Conservation (phyloP, 1,284 basidiomycete species). For the Schizophyllum amplum region DNA sequence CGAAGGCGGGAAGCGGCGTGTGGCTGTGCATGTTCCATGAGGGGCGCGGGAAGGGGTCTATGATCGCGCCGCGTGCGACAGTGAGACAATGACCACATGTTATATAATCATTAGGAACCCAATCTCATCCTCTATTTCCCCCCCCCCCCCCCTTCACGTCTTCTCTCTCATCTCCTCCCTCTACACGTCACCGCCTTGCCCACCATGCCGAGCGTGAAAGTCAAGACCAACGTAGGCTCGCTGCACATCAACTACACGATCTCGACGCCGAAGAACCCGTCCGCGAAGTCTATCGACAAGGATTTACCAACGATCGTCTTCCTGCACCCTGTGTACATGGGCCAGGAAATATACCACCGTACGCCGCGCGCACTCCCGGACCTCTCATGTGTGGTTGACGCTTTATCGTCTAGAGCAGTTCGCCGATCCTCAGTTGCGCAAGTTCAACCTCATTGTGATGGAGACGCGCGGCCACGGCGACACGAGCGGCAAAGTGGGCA, state of each 20-base stretch:
- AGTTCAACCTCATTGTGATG: constrained; percentile 28
- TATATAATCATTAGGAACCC: not conserved
- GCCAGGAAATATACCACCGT: constrained; percentile 27
- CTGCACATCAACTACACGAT: constrained; percentile 28
- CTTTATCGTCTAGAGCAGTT: constrained; percentile 22
- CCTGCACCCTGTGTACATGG: constrained; percentile 26
- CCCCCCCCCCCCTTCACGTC: not conserved
- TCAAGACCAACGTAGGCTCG: constrained; percentile 22
- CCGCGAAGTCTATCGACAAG: constrained; percentile 21
- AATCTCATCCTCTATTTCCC: not conserved
- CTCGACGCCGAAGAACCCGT: constrained; percentile 25
- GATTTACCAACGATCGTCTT: constrained; percentile 28
- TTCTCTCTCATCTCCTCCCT: not conserved
- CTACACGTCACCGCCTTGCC: not conserved
- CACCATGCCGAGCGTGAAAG: constrained; percentile 25
- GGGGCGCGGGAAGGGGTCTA: not conserved
- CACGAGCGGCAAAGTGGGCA: constrained; percentile 20
- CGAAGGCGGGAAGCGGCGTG: not conserved
- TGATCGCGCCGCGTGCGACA: not conserved
- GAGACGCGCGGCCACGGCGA: constrained; percentile 25
- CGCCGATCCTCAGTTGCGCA: constrained; percentile 22
- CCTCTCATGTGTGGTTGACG: not conserved
- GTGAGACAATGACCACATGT: not conserved
- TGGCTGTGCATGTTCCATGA: not conserved
- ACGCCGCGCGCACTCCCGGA: constrained; percentile 6